Evolutionary conservation across 805 yeast genomes (phyloP).

Genomic region (Clavispora carvajalis): DNA sequence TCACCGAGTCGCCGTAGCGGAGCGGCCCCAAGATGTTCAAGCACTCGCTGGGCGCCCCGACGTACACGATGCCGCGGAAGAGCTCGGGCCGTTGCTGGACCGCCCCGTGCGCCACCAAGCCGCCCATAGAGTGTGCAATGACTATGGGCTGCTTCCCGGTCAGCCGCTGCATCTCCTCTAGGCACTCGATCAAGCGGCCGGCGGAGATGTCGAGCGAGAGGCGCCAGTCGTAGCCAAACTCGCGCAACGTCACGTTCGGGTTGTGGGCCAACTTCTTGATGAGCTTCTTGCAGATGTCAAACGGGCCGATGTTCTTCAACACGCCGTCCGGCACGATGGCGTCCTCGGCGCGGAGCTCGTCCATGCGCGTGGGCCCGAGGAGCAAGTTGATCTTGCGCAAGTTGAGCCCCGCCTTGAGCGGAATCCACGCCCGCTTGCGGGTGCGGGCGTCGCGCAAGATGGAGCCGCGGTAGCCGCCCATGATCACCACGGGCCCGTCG

Average conservation of each 20-base stretch:
- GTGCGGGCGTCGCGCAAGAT: slow-evolving; percentile 63
- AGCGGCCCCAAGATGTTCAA: slow-evolving; percentile 84
- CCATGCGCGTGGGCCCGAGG: slow-evolving; percentile 69
- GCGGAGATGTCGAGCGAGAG: slow-evolving; percentile 57
- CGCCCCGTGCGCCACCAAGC: slow-evolving; percentile 75
- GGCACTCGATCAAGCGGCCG: slow-evolving; percentile 43
- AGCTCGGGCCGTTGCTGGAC: slow-evolving; percentile 62
- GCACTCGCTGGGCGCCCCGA: slow-evolving; percentile 80
- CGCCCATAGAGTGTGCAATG: slow-evolving; percentile 95
- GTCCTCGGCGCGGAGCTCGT: slow-evolving; percentile 53
- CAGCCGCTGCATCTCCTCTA: slow-evolving; percentile 40
- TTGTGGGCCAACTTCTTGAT: slow-evolving; percentile 48
- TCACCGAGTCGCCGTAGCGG: slow-evolving; percentile 73
- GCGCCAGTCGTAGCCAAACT: slow-evolving; percentile 95
- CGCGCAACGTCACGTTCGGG: slow-evolving; percentile 57
- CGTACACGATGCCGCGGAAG: slow-evolving; percentile 72
- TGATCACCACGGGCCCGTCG: slow-evolving; percentile 71
- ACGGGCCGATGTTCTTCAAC: slow-evolving; percentile 79
- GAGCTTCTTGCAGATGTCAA: slow-evolving; percentile 66
- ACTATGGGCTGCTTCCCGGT: slow-evolving; percentile 60
- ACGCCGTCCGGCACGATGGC: slow-evolving; percentile 68
- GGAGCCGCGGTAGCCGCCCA: slow-evolving; percentile 90
- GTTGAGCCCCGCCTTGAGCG: slow-evolving; percentile 78
- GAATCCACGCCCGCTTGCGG: slow-evolving; percentile 74
- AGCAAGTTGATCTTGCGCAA: slow-evolving; percentile 62